Evolutionary conservation across 2,329 filamentous ascomycete species (phyloP).

Genomic region (Calonectria pteridis): DNA sequence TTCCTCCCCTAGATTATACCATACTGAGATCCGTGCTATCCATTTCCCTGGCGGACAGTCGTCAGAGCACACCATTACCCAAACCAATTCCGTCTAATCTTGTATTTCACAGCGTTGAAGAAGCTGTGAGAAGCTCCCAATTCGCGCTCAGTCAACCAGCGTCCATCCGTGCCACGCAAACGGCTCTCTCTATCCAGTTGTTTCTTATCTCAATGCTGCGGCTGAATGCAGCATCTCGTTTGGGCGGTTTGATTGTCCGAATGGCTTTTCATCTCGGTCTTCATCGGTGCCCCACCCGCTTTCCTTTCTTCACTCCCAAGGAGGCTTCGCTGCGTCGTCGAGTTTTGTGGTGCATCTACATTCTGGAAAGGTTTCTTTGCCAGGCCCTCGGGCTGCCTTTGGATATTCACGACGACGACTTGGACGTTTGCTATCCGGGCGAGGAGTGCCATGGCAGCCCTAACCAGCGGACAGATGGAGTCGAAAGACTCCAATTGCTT

Average conservation of each 20-base stretch:
- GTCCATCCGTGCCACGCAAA: slow-evolving; percentile 61
- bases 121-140: slow-evolving; percentile 63
- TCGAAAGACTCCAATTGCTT: slow-evolving; percentile 51
- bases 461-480: slow-evolving; percentile 28
- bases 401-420: slow-evolving; percentile 67
- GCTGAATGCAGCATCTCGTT: slow-evolving; percentile 67
- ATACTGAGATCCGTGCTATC: slow-evolving; percentile 64
- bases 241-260: slow-evolving; percentile 66
- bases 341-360: slow-evolving; percentile 70
- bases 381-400: slow-evolving; percentile 68
- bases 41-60: slow-evolving; percentile 65
- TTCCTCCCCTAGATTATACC: slow-evolving; percentile 53
- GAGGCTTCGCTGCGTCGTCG: slow-evolving; percentile 63
- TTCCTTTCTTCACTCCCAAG: slow-evolving; percentile 59
- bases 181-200: slow-evolving; percentile 65
- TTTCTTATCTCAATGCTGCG: slow-evolving; percentile 69
- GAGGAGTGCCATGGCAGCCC: slow-evolving; percentile 56
- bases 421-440: slow-evolving; percentile 68
- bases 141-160: slow-evolving; percentile 60
- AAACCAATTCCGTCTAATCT: slow-evolving; percentile 55
- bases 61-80: slow-evolving; percentile 51
- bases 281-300: slow-evolving; percentile 68
- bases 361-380: slow-evolving; percentile 66
- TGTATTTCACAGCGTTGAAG: slow-evolving; percentile 62
- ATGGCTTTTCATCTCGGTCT: slow-evolving; percentile 69